Evolutionary conservation across 1,139 yeast species (phyloP).

Genomic region (Wickerhamiella pararugosa): DNA sequence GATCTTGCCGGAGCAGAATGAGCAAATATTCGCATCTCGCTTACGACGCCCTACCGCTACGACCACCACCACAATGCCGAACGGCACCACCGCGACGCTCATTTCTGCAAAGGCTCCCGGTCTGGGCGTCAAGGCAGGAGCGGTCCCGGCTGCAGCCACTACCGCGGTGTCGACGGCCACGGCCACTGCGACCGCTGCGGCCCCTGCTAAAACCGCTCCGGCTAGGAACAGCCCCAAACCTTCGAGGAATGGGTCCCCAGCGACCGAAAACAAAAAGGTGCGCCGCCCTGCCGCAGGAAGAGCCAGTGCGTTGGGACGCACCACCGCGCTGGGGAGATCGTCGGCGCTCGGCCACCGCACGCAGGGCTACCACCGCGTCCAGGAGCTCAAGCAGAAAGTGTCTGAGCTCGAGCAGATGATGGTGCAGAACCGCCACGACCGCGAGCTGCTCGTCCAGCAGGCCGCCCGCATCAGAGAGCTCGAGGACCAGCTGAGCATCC

Average conservation of each 20-base stretch:
- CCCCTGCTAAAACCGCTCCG: background rate
- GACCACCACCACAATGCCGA: too few relatives aligned
- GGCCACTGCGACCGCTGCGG: background rate
- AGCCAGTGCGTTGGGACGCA: constrained; percentile 2
- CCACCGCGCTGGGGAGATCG: constrained; percentile 6
- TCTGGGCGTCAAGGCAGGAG: background rate
- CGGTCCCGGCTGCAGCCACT: too few relatives aligned
- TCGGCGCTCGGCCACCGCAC: constrained; percentile 1
- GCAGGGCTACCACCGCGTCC: constrained; percentile 14
- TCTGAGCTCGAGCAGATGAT: constrained; percentile 21
- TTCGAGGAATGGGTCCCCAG: background rate
- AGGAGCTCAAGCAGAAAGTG: constrained; percentile 21
- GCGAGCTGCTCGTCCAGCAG: constrained; percentile 16
- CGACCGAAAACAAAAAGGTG: background rate
- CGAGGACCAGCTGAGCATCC: constrained; percentile 14
- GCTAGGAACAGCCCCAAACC: background rate
- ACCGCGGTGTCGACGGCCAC: background rate
- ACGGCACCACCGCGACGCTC: too few relatives aligned
- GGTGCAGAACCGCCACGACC: constrained; percentile 18
- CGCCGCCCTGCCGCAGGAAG: constrained; percentile 1
- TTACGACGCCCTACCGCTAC: background rate
- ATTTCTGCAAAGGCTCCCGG: background rate
- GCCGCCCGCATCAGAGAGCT: constrained; percentile 17
- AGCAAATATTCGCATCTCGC: background rate
- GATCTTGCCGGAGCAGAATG: background rate